phyloP scores from a whole-genome alignment of 495 filamentous ascomycete genomes.

The Podospora pseudopauciseta region DNA sequence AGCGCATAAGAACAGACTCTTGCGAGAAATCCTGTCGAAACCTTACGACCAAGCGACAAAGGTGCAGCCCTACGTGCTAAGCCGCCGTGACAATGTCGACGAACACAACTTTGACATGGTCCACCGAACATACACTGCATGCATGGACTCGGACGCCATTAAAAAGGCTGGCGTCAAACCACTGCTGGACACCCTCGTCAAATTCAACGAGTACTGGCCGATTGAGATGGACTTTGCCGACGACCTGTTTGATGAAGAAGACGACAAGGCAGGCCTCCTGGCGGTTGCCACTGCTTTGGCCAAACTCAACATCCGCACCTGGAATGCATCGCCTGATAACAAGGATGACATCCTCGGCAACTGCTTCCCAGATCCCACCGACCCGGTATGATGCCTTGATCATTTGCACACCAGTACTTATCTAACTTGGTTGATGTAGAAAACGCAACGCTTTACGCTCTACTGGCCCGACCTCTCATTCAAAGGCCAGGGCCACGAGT shows the following conservation, averaged over 20 bases:
- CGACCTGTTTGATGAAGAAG: neutral
- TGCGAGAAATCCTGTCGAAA: constrained; percentile 63
- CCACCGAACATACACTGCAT: constrained; percentile 60
- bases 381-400: neutral
- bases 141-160: constrained; percentile 56
- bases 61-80: neutral
- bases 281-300: neutral
- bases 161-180: constrained; percentile 53
- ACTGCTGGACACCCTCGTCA: constrained; percentile 44
- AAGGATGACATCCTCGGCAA: neutral
- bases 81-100: constrained; percentile 38
- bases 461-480: too few relatives aligned
- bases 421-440: too few relatives aligned
- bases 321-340: too few relatives aligned
- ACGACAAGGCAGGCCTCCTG: neutral
- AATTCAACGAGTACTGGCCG: constrained; percentile 17
- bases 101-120: constrained; percentile 64
- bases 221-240: neutral
- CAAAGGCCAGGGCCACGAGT: neutral
- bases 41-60: constrained; percentile 36
- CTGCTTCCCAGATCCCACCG: neutral
- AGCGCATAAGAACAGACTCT: constrained; percentile 44
- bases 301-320: neutral
- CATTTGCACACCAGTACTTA: too few relatives aligned
- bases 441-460: too few relatives aligned